A percentile compares a stretch with the other conserved stretches of the same genome.
Evolutionary conservation across 371 early-diverging fungal species (phyloP).

Genomic region (Mucor circinelloides): DNA sequence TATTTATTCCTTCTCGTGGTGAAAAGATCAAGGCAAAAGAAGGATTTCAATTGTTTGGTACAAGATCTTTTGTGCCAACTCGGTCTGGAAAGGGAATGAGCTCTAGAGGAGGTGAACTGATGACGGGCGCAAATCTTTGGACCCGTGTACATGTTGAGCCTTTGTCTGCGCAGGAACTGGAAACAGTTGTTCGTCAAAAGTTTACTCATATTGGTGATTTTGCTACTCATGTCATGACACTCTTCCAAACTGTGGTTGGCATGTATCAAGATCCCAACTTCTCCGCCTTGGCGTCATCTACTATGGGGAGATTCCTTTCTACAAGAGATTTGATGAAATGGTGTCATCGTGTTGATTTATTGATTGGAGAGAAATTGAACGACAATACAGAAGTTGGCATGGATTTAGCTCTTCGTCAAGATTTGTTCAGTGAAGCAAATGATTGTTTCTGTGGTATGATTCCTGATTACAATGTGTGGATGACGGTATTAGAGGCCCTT

Average conservation of each 20-base stretch:
- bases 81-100: slow-evolving; percentile 50
- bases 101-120: slow-evolving; percentile 56
- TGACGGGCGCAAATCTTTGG: slow-evolving; percentile 81
- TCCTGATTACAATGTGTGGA: slow-evolving; percentile 68
- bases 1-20: slow-evolving; percentile 95
- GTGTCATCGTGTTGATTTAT: slow-evolving; percentile 72
- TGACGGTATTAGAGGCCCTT: slow-evolving; percentile 59
- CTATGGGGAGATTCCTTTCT: slow-evolving; percentile 63
- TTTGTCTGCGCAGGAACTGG: slow-evolving; percentile 66
- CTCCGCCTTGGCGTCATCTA: slow-evolving; percentile 49
- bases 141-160: slow-evolving; percentile 73
- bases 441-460: slow-evolving; percentile 91
- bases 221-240: slow-evolving; percentile 59
- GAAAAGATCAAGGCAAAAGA: slow-evolving; percentile 89
- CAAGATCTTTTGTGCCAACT: slow-evolving; percentile 66
- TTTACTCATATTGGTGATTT: slow-evolving; percentile 60
- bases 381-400: slow-evolving; percentile 33
- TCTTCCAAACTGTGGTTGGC: slow-evolving; percentile 62
- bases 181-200: slow-evolving; percentile 60
- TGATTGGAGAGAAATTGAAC: slow-evolving; percentile 42
- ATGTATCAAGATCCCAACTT: slow-evolving; percentile 62
- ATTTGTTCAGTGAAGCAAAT: slow-evolving; percentile 81
- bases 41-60: slow-evolving; percentile 97
- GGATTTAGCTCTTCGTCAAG: slow-evolving; percentile 52
- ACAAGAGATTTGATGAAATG: slow-evolving; percentile 87